These are phyloP conservation scores for Panus rudis DNA, from an alignment of 768 basidiomycete species.

Conservation along the genomic window DNA sequence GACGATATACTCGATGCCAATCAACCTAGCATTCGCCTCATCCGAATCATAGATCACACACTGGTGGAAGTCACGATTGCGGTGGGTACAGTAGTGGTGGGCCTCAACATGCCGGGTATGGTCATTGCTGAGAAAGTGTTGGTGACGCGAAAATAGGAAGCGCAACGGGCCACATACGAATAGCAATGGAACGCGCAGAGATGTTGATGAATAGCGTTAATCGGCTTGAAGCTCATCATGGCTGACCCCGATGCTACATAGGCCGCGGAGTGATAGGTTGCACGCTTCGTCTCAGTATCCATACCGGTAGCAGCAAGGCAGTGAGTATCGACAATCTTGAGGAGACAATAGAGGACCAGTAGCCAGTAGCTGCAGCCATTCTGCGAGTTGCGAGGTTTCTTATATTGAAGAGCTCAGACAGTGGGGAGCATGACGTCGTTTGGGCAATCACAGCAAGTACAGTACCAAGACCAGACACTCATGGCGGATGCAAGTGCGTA, in stretches of 20 bases:
- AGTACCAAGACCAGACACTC: too few species aligned
- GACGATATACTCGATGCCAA: constrained; percentile 49
- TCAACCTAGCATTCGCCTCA: constrained; percentile 36
- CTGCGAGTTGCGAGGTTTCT: too few species aligned
- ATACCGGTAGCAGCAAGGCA: too few species aligned
- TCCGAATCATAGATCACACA: constrained; percentile 40
- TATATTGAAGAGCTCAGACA: too few species aligned
- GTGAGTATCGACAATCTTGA: too few species aligned
- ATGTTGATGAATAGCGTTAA: constrained; percentile 27
- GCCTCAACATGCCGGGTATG: constrained; percentile 31
- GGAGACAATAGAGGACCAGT: too few species aligned
- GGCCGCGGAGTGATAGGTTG: constrained; percentile 19
- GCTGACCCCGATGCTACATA: constrained; percentile 22
- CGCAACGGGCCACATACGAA: constrained; percentile 18
- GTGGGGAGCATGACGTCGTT: too few species aligned
- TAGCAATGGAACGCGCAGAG: constrained; percentile 29
- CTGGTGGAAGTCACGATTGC: constrained; percentile 33
- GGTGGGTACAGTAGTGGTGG: constrained; percentile 40
- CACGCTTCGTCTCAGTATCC: constrained; percentile 23
- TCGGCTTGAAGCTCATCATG: constrained; percentile 29
- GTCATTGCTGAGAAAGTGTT: constrained; percentile 18
- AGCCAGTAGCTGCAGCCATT: too few species aligned
- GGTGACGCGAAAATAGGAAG: neutral
- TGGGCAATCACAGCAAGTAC: too few species aligned
- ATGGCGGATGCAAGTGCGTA: too few species aligned